Conservation (phyloP, 306 rosid genomes). For the Purshia tridentata region DNA sequence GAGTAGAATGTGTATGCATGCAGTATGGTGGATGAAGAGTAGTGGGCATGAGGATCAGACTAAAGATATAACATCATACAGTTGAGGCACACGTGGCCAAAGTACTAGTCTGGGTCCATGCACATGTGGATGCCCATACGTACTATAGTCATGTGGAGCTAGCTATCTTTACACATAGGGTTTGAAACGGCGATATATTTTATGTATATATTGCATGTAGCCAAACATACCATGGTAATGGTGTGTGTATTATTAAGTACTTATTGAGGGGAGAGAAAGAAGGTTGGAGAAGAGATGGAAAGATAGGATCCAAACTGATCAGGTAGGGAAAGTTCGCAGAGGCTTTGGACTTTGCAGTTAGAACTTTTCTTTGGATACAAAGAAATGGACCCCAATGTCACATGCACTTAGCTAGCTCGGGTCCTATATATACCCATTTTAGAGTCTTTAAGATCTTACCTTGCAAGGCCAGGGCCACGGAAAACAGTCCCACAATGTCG, state of each 20-base stretch:
- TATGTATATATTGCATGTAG: background rate
- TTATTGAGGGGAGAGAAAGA: background rate
- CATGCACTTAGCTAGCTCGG: background rate
- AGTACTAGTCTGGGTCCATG: slow-evolving; percentile 16
- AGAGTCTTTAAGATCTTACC: slow-evolving; percentile 8
- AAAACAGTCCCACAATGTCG: slow-evolving; percentile 20
- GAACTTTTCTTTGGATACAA: slow-evolving; percentile 17
- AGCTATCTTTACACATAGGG: background rate
- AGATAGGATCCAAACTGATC: slow-evolving; percentile 22
- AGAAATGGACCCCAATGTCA: slow-evolving; percentile 32
- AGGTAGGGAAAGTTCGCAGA: slow-evolving; percentile 29
- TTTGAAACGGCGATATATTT: slow-evolving; percentile 9
- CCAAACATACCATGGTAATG: slow-evolving; percentile 15
- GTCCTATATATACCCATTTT: slow-evolving; percentile 15
- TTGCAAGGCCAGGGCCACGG: slow-evolving; percentile 9
- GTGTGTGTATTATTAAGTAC: slow-evolving; percentile 14
- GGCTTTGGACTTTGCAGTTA: slow-evolving; percentile 15
- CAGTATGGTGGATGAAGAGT: too few species aligned
- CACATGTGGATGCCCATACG: slow-evolving; percentile 40
- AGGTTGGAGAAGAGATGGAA: background rate
- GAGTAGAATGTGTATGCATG: background rate
- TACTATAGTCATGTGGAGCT: slow-evolving; percentile 21
- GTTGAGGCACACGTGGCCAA: slow-evolving; percentile 31
- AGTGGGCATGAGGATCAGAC: slow-evolving; percentile 20
- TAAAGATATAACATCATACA: slow-evolving; percentile 26